These are phyloP conservation scores for Scheffersomyces stambukii DNA, from an alignment of 1,139 yeast species.

Conservation along the genomic window DNA sequence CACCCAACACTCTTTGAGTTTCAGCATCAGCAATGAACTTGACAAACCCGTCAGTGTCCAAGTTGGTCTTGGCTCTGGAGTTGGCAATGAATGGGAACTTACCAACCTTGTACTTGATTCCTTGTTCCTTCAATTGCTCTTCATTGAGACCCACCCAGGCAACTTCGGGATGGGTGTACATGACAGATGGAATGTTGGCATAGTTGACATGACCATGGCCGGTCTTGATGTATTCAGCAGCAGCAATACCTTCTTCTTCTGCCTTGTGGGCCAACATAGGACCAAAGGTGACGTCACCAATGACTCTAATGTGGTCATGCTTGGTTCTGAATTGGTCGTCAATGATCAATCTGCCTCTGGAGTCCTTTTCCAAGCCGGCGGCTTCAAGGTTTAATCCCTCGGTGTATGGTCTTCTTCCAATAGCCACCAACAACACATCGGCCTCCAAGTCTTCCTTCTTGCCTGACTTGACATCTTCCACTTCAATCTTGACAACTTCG, in stretches of 20 bases:
- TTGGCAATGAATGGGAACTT: conserved; percentile 98
- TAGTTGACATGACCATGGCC: conserved; percentile 99
- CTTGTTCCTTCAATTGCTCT: conserved; percentile 91
- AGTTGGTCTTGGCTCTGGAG: conserved; percentile 98
- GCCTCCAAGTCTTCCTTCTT: conserved; percentile 77
- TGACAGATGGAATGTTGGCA: conserved; percentile 94
- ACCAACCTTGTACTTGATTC: conserved; percentile 88
- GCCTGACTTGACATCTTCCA: conserved; percentile 86
- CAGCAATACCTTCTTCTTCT: conserved; percentile 99
- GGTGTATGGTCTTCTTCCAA: conserved; percentile 98
- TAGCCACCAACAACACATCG: conserved; percentile 92
- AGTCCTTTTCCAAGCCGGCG: conserved; percentile 85
- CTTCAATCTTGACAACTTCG: conserved; percentile 79
- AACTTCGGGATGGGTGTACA: conserved; percentile 99
- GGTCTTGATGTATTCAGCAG: conserved; percentile 86
- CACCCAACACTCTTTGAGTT: conserved; percentile 94
- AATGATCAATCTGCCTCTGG: conserved; percentile 88
- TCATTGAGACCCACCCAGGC: conserved; percentile 99
- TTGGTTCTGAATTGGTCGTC: conserved; percentile 93
- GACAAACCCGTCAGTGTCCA: conserved; percentile 96
- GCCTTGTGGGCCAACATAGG: conserved; percentile 99
- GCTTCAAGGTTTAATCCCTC: conserved; percentile 85
- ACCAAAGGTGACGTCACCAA: conserved; percentile 98
- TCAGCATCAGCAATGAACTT: conserved; percentile 95
- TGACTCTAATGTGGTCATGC: conserved; percentile 89